Evolutionary conservation across 345 rosid species (phyloP).

Genomic region (Citrus cavaleriei): DNA sequence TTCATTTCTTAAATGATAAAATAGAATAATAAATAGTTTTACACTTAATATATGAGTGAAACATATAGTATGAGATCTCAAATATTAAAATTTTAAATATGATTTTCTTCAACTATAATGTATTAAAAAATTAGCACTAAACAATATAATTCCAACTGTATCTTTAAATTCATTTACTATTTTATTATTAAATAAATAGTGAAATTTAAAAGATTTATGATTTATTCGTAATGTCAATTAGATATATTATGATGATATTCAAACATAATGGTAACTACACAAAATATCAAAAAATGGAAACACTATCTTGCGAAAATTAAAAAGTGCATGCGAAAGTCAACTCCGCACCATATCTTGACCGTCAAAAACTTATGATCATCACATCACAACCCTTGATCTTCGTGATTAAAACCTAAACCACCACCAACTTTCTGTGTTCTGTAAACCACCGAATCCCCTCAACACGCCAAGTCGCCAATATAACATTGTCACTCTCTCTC

Average conservation of each 20-base stretch:
- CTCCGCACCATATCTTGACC: neutral
- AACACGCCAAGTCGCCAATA: neutral
- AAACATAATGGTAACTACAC: neutral
- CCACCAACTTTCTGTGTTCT: neutral
- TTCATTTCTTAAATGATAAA: no score
- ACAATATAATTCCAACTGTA: no score
- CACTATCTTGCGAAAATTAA: neutral
- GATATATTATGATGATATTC: neutral
- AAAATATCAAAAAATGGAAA: neutral
- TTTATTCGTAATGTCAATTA: no score
- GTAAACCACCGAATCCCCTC: neutral
- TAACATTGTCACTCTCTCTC: slow-evolving; percentile 4
- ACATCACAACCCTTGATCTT: neutral
- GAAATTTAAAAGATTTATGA: no score
- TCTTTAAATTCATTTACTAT: no score
- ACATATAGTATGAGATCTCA: fast-evolving
- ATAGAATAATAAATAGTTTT: no score
- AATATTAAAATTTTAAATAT: no score
- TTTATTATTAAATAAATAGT: no score
- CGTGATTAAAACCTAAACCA: neutral
- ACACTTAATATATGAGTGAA: fast-evolving
- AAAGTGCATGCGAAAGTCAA: no score
- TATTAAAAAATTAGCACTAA: no score
- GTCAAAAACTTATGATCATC: neutral
- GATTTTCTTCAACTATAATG: no score